Evolutionary conservation across 1,284 basidiomycete genomes (phyloP).

Genomic region (Heterobasidion occidentale): DNA sequence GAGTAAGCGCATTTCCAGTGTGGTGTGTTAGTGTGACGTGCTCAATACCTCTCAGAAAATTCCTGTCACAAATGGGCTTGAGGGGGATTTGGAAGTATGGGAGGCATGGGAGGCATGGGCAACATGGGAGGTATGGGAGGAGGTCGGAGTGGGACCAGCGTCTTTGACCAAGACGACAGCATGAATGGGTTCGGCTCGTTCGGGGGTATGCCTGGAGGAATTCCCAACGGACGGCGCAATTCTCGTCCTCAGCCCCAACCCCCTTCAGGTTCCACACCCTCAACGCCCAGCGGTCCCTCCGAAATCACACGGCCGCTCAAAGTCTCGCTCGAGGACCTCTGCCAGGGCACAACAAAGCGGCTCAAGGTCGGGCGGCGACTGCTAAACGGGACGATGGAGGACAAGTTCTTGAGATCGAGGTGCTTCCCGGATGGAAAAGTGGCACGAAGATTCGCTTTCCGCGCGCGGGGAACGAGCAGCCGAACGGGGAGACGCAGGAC

Average conservation of each 20-base stretch:
- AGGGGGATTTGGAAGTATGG: constrained; percentile 34
- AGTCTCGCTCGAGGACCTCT: constrained; percentile 87
- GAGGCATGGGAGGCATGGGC: constrained; percentile 30
- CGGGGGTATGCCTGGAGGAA: constrained; percentile 43
- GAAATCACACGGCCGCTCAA: constrained; percentile 85
- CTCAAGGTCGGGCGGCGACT: constrained; percentile 82
- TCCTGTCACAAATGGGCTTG: constrained; percentile 38
- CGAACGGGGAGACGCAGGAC: constrained; percentile 72
- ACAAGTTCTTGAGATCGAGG: constrained; percentile 85
- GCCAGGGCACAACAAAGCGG: constrained; percentile 81
- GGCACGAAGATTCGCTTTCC: constrained; percentile 92
- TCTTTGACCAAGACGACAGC: constrained; percentile 47
- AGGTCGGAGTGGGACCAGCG: constrained; percentile 27
- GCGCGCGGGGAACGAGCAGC: constrained; percentile 78
- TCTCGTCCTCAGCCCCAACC: constrained; percentile 6
- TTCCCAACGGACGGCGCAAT: constrained; percentile 26
- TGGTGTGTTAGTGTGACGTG: neutral
- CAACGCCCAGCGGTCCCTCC: constrained; percentile 30
- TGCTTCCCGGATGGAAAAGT: constrained; percentile 81
- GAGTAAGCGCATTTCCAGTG: constrained; percentile 44
- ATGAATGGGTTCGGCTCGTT: constrained; percentile 32
- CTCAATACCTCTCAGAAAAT: constrained; percentile 43
- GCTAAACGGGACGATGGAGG: constrained; percentile 70
- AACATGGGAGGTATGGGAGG: constrained; percentile 31
- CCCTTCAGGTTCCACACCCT: constrained; percentile 14